Percentiles rank a stretch among this genome's conserved stretches.
phyloP scores from a whole-genome alignment of 2,329 filamentous ascomycete species.

The Trichoderma sp. region DNA sequence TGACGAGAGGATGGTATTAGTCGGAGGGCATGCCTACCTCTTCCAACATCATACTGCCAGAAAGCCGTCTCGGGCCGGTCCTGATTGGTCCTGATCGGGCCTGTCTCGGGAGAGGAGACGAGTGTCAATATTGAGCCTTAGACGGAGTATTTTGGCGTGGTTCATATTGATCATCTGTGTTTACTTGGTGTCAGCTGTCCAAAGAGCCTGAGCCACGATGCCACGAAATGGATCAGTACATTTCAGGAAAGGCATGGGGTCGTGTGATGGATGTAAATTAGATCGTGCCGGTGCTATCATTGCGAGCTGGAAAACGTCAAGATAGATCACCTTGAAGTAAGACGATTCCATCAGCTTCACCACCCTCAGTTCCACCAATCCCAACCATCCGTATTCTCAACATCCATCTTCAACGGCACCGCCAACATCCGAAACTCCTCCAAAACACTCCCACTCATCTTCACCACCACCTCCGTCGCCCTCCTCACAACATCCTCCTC shows the following conservation, averaged over 20 bases:
- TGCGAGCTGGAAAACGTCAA: not conserved
- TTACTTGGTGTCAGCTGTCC: not conserved
- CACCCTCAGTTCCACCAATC: not conserved
- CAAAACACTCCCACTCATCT: slow-evolving; percentile 28
- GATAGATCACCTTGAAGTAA: not conserved
- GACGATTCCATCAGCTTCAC: not conserved
- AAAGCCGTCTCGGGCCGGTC: not conserved
- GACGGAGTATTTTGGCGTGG: not conserved
- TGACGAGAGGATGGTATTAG: not conserved
- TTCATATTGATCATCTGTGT: not conserved
- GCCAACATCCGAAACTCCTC: slow-evolving; percentile 14
- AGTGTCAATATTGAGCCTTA: not conserved
- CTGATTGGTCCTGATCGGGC: not conserved
- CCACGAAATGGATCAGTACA: not conserved
- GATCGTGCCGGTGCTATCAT: too few relatives aligned
- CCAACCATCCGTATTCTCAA: not conserved
- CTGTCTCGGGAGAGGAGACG: not conserved
- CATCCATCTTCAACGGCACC: not conserved
- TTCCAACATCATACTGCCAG: not conserved
- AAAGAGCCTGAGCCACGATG: not conserved
- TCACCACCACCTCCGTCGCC: slow-evolving; percentile 25
- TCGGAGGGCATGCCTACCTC: not conserved
- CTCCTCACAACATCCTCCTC: not conserved
- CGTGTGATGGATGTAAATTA: not conserved
- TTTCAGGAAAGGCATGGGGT: not conserved